Conservation (phyloP, 2,329 filamentous ascomycete genomes). For the Ophiostoma sp. region DNA sequence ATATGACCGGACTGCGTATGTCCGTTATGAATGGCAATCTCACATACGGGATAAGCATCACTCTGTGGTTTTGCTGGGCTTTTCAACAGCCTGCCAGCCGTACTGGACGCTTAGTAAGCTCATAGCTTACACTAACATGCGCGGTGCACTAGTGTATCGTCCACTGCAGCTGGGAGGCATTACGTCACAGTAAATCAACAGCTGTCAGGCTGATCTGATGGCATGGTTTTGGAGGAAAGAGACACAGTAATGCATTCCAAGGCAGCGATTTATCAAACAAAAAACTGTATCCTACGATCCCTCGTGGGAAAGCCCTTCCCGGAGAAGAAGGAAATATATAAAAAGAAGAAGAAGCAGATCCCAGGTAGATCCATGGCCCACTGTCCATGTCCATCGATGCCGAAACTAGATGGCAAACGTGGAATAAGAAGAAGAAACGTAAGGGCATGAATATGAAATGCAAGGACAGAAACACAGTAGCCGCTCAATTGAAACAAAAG, state of each 20-base stretch:
- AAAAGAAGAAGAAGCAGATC: not conserved
- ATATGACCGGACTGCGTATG: too few species aligned
- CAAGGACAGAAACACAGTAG: not conserved
- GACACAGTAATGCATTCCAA: not conserved
- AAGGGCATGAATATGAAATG: conserved; percentile 2
- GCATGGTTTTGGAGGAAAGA: too few species aligned
- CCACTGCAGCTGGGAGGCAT: too few species aligned
- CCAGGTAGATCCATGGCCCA: not conserved
- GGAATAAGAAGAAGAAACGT: not conserved
- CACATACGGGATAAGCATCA: too few species aligned
- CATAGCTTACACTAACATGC: too few species aligned
- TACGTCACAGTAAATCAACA: too few species aligned
- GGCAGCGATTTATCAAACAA: not conserved
- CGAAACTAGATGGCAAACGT: not conserved
- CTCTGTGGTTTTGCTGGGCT: too few species aligned
- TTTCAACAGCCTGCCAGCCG: too few species aligned
- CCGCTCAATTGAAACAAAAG: not conserved
- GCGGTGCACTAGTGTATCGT: too few species aligned
- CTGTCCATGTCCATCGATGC: not conserved
- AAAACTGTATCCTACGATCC: not conserved
- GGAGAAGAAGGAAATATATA: not conserved
- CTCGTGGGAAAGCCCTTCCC: not conserved
- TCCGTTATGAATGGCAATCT: too few species aligned
- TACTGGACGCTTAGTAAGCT: too few species aligned
- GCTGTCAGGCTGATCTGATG: too few species aligned